These are phyloP conservation scores for Colletotrichum tanaceti DNA, from an alignment of 2,329 filamentous ascomycete species.

Conservation along the genomic window DNA sequence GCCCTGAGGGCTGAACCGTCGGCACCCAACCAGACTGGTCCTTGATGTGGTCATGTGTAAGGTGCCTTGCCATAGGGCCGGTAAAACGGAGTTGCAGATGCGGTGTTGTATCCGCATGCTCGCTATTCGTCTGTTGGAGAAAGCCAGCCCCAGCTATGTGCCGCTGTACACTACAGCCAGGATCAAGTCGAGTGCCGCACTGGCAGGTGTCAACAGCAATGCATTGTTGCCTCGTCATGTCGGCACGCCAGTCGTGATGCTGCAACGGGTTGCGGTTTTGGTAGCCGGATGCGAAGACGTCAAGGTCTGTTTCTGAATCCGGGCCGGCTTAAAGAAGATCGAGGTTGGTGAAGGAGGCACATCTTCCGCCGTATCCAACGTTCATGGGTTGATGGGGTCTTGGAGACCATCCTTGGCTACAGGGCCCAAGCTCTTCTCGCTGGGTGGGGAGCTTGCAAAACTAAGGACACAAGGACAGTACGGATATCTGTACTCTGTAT, in stretches of 20 bases:
- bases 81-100: slow-evolving; percentile 46
- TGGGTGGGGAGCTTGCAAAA: neutral
- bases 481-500: no score
- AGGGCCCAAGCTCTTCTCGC: neutral
- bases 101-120: slow-evolving; percentile 25
- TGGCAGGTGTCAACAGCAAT: neutral
- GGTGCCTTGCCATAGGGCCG: slow-evolving; percentile 47
- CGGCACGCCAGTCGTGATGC: neutral
- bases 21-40: slow-evolving; percentile 39
- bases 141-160: neutral
- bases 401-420: neutral
- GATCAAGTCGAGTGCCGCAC: slow-evolving; percentile 1
- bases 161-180: neutral
- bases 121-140: slow-evolving; percentile 1
- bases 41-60: slow-evolving; percentile 50
- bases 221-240: neutral
- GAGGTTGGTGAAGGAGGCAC: slow-evolving; percentile 14
- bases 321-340: neutral
- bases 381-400: neutral
- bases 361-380: slow-evolving; percentile 9
- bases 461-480: no score
- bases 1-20: slow-evolving; percentile 38
- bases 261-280: neutral
- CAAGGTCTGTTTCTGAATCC: neutral
- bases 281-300: neutral